phyloP scores from a whole-genome alignment of 1,139 yeast species.

The Sugiyamaella neomexicana region DNA sequence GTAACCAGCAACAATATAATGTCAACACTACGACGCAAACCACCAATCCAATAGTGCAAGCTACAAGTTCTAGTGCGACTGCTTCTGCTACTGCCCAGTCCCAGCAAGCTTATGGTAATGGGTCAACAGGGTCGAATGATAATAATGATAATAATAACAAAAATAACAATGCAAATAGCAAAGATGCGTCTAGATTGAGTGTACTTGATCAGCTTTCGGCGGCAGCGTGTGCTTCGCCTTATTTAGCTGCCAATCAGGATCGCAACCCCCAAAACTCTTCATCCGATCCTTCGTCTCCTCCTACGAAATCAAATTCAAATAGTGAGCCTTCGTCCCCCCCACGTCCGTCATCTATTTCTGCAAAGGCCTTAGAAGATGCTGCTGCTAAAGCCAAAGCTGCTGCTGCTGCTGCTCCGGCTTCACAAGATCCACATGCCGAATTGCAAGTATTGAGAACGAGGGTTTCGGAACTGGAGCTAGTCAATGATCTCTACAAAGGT shows the following conservation, averaged over 20 bases:
- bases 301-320: slow-evolving; percentile 17
- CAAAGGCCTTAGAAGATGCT: slow-evolving; percentile 24
- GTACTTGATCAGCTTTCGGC: slow-evolving; percentile 31
- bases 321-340: slow-evolving; percentile 12
- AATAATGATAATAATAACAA: slow-evolving; percentile 2
- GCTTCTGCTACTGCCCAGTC: not conserved
- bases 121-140: slow-evolving; percentile 8
- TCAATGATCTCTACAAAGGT: slow-evolving; percentile 80
- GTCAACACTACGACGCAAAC: slow-evolving; percentile 15
- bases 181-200: slow-evolving; percentile 11
- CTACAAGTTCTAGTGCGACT: slow-evolving; percentile 7
- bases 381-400: slow-evolving; percentile 30
- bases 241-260: slow-evolving; percentile 28
- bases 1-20: slow-evolving; percentile 8
- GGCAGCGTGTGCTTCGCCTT: slow-evolving; percentile 33
- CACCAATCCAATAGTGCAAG: slow-evolving; percentile 24
- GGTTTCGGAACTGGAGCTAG: slow-evolving; percentile 85
- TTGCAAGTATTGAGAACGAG: slow-evolving; percentile 55
- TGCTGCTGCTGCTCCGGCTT: slow-evolving; percentile 31
- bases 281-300: slow-evolving; percentile 33
- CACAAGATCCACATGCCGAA: slow-evolving; percentile 34
- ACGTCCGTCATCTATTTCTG: slow-evolving; percentile 32
- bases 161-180: slow-evolving; percentile 1
- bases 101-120: slow-evolving; percentile 10
- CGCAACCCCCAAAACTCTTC: slow-evolving; percentile 10